Evolutionary conservation across 768 basidiomycete species (phyloP), one percentile per base, ranked within the genome.

Genomic region (Russula compacta): DNA sequence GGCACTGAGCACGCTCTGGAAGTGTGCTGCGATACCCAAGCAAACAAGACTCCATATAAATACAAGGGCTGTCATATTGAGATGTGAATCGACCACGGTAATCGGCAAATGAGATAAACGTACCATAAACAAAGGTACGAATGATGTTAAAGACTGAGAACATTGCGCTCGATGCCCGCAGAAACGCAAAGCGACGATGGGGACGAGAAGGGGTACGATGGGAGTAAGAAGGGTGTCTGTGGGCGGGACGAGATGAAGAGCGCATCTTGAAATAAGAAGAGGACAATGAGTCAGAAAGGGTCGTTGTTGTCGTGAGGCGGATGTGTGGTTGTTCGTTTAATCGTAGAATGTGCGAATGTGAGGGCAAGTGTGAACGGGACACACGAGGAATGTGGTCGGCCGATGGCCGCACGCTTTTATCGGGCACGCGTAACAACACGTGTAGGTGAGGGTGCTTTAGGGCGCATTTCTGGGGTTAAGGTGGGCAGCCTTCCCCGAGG

Each of bases 41-140:
- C 86, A 89, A 67, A 92, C 85, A 63, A 87, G 73, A 21, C 87
- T 88, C 80, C 87, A 92, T 61, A 85, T 71, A 53, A 92, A 72
- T 44, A 89, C 81, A 47, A 82, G 74, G 67, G 76, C 89, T 92
- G 59, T 11, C 36, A 46, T 19, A 48, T 48, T 56, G 58, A 53
- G 52, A 67, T 57, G 17, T 35, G 42, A 44, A 48, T 15, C 32
- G 38, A 12, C 33, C 3, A 51, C 24, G 6, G n/a, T 4, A 15
- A 24, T 33, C n/a, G 12, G 24, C 12, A 36, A 24, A 17, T 67
- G 32, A 52, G 57, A 53, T 2, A 9, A 14, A 68, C 83, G 65
- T 71, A 86, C 88, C 77, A 77, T 89, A 91, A 64, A 89, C 77
- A 68, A 79, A 77, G 56, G 78, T 76, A 68, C 89, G 79, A 70